Base-by-base conservation (phyloP, 2,329 filamentous ascomycete species). In the Paramyrothecium sp. region DNA sequence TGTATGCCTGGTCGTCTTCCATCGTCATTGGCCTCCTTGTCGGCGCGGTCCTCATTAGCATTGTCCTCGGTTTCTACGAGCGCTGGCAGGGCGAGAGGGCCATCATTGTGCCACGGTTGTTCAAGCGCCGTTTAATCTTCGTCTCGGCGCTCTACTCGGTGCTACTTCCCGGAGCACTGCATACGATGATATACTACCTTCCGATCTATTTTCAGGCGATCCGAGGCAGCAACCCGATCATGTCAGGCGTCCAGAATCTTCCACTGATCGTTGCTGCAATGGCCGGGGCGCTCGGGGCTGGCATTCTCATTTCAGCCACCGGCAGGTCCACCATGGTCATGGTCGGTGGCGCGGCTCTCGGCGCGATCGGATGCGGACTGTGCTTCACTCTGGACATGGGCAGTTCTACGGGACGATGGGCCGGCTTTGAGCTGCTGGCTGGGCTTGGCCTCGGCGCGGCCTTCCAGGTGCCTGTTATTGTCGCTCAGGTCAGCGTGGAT, bases 401-500 rank as follows among this genome's bases (percentile, higher is more conserved):
- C 53, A 75, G 77, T 3, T 61, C 70, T 3, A 71, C 72, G 1
- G 76, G 69, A 13, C 71, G 73, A 46, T 83, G 81, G 80, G 80
- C 84, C 47, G 81, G 80, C 7, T 84, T 81, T 63, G 80, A 84
- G 67, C 72, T 83, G 16, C 57, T 84, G 2, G 73, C 72, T 26
- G 81, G 82, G n/a, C 67, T 76, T 7, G 81, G 78, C 3, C 75
- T 73, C 58, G 81, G 81, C 13, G 58, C 67, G 7, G 74, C 70
- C 3, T 74, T 79, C 56, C 79, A 84, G 64, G 73, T 82, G 8
- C 80, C 81, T 44, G 79, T 83, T 67, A 80, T 82, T 58, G 75
- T 78, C 4, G 26, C 26, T 30, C 26, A 30, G 10, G 26, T 30
- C 4, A 30, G 26, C 26, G 26, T 30, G 5, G 26, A 30, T 4